Percentiles rank a stretch among this genome's conserved stretches.
These are phyloP conservation scores for Penicillium roqueforti DNA, from an alignment of 495 filamentous ascomycete genomes.

Conservation along the genomic window DNA sequence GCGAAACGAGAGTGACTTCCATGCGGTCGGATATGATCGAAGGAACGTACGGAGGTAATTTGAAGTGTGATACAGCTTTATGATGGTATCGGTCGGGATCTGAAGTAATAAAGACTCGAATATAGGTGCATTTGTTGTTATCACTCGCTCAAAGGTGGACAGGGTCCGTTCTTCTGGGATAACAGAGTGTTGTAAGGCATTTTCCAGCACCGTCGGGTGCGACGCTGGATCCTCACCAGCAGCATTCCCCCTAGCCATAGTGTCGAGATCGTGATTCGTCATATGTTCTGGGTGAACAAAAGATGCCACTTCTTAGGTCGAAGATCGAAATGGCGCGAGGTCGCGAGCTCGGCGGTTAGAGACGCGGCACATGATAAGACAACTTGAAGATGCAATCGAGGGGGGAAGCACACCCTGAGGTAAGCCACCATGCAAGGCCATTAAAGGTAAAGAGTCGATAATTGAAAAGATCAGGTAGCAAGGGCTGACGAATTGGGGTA, in stretches of 20 bases:
- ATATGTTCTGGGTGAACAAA: constrained; percentile 13
- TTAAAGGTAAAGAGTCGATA: constrained; percentile 25
- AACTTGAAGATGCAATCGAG: constrained; percentile 21
- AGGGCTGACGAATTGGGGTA: constrained; percentile 18
- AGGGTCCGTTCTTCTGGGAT: constrained; percentile 31
- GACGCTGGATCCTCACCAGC: constrained; percentile 10
- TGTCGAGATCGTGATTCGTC: constrained; percentile 12
- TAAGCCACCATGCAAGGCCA: constrained; percentile 35
- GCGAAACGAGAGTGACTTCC: constrained; percentile 58
- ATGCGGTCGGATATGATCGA: constrained; percentile 55
- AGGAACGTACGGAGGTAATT: constrained; percentile 52
- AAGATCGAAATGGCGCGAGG: constrained; percentile 27
- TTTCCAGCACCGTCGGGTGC: constrained; percentile 28
- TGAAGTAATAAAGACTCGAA: constrained; percentile 57
- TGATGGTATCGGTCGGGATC: constrained; percentile 50
- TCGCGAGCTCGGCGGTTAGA: constrained; percentile 32
- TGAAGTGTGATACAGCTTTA: constrained; percentile 57
- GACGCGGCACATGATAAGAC: constrained; percentile 39
- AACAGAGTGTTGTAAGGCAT: constrained; percentile 25
- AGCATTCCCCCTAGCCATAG: constrained; percentile 13
- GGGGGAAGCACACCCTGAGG: constrained; percentile 27
- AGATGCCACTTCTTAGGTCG: constrained; percentile 9
- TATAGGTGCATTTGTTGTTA: constrained; percentile 53
- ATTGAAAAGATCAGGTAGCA: constrained; percentile 23
- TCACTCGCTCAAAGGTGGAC: constrained; percentile 48